phyloP scores from a whole-genome alignment of 1,139 yeast genomes.

The Blastobotrys apis region DNA sequence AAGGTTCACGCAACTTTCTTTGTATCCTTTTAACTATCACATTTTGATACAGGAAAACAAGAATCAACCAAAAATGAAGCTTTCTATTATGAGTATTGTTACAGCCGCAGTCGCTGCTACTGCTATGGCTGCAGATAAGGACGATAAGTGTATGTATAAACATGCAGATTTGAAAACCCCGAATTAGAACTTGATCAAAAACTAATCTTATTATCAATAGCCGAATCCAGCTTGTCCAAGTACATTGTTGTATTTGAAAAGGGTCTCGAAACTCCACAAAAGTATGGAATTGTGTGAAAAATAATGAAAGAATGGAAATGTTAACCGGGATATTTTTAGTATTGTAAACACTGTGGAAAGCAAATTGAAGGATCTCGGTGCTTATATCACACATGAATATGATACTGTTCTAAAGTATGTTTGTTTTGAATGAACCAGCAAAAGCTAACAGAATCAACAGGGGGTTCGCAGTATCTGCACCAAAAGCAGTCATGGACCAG shows the following conservation, averaged over 20 bases:
- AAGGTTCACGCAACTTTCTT: no score
- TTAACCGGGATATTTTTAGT: slow-evolving; percentile 3
- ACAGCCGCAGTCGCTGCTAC: slow-evolving; percentile 22
- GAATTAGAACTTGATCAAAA: background rate
- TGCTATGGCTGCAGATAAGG: slow-evolving; percentile 15
- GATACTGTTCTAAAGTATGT: slow-evolving; percentile 32
- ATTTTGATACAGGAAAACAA: no score
- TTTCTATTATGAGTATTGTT: background rate
- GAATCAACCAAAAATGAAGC: slow-evolving; percentile 8
- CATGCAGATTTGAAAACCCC: background rate
- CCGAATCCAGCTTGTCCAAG: slow-evolving; percentile 17
- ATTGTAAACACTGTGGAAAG: slow-evolving; percentile 33
- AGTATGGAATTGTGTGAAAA: background rate
- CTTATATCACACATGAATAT: slow-evolving; percentile 40
- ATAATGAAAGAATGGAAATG: background rate
- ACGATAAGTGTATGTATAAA: background rate
- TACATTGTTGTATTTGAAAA: slow-evolving; percentile 36
- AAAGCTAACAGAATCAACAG: slow-evolving; percentile 28
- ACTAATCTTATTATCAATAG: background rate
- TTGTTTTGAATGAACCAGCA: background rate
- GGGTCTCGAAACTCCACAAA: slow-evolving; percentile 36
- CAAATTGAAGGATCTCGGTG: slow-evolving; percentile 36
- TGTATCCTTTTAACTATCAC: no score
- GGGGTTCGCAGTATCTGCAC: slow-evolving; percentile 41
- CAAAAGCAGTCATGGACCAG: slow-evolving; percentile 26